These are phyloP conservation scores for Eruca vesicaria DNA, from an alignment of 441 rosid species.

Conservation along the genomic window DNA sequence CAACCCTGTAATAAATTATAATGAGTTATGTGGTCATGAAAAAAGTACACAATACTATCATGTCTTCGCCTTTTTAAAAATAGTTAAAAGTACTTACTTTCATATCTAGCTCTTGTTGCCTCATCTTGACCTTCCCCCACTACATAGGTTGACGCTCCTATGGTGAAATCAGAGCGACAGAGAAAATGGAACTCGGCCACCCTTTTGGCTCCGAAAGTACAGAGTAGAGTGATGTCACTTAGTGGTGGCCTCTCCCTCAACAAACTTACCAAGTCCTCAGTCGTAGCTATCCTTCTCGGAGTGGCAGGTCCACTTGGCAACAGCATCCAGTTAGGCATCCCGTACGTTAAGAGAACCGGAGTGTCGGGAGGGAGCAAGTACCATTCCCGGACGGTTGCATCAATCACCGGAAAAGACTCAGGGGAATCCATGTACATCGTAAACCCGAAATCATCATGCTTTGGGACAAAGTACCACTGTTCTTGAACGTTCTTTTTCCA, in stretches of 20 bases:
- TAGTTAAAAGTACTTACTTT: too few species aligned
- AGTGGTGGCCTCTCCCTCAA: not conserved
- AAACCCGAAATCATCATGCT: too few species aligned
- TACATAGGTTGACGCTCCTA: not conserved
- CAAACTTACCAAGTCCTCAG: not conserved
- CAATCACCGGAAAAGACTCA: too few species aligned
- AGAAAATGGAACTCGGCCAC: not conserved
- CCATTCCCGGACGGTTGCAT: not conserved
- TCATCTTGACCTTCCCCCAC: not conserved
- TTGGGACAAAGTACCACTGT: too few species aligned
- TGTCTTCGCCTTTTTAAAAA: too few species aligned
- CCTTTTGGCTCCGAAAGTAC: not conserved
- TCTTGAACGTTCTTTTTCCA: too few species aligned
- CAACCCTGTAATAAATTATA: too few species aligned
- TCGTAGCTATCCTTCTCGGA: not conserved
- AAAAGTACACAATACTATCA: too few species aligned
- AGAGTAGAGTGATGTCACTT: not conserved
- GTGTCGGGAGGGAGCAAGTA: not conserved
- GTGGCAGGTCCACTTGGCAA: not conserved
- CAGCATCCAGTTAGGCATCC: not conserved
- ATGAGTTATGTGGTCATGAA: too few species aligned
- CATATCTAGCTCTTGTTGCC: not conserved
- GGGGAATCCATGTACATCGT: too few species aligned
- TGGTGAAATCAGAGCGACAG: not conserved
- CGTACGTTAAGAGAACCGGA: not conserved